phyloP scores from a whole-genome alignment of 2,329 filamentous ascomycete species.

The Paraconiothyrium brasiliense region DNA sequence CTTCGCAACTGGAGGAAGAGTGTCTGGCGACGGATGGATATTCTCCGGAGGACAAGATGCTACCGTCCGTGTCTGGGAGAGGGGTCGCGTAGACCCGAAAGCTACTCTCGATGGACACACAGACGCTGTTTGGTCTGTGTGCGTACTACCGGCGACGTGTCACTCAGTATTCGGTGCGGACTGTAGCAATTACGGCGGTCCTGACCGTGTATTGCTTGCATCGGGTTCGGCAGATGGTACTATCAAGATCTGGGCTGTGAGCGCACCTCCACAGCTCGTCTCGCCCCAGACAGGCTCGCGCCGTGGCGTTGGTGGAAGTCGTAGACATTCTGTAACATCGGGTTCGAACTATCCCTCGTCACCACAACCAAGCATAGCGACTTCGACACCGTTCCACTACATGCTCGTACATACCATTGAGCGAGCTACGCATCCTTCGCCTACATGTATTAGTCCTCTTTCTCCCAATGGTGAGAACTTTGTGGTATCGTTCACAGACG shows the following conservation, averaged over 20 bases:
- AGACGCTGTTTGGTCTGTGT: slow-evolving; percentile 95
- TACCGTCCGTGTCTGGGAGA: slow-evolving; percentile 93
- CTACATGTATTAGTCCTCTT: slow-evolving; percentile 93
- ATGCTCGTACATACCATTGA: slow-evolving; percentile 88
- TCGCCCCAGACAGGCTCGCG: slow-evolving; percentile 80
- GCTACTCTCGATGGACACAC: slow-evolving; percentile 93
- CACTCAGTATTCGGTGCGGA: slow-evolving; percentile 80
- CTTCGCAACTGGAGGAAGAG: slow-evolving; percentile 87
- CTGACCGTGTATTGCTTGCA: slow-evolving; percentile 88
- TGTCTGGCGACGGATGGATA: slow-evolving; percentile 94
- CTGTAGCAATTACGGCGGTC: slow-evolving; percentile 75
- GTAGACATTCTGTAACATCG: slow-evolving; percentile 91
- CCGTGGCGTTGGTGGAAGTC: slow-evolving; percentile 75
- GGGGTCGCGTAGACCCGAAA: slow-evolving; percentile 92
- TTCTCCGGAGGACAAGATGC: slow-evolving; percentile 97
- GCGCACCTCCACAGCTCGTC: slow-evolving; percentile 83
- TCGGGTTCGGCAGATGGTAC: slow-evolving; percentile 91
- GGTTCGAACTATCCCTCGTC: slow-evolving; percentile 91
- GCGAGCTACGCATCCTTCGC: slow-evolving; percentile 74
- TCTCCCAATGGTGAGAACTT: slow-evolving; percentile 84
- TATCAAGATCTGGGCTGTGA: slow-evolving; percentile 94
- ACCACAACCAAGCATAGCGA: slow-evolving; percentile 87
- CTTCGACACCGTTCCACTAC: slow-evolving; percentile 85
- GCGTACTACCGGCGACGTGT: slow-evolving; percentile 85
- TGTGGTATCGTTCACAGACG: slow-evolving; percentile 91